A percentile compares a stretch with the other conserved stretches of the same genome.
phyloP scores from a whole-genome alignment of 257 asterid species.

The Solanum chmielewskii region DNA sequence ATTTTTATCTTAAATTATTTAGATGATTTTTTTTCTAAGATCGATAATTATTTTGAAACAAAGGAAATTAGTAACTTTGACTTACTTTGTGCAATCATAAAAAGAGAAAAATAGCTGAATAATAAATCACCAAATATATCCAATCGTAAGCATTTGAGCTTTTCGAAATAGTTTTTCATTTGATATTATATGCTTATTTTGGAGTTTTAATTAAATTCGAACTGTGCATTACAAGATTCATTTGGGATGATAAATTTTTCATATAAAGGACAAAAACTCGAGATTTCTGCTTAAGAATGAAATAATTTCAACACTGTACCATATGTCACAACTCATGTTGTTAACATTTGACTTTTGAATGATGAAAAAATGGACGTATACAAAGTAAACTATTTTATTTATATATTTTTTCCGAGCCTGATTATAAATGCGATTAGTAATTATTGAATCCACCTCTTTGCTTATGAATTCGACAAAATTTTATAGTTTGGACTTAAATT shows the following conservation, averaged over 20 bases:
- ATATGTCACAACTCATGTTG: too few relatives aligned
- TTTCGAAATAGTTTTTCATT: background rate
- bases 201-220: too few relatives aligned
- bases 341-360: background rate
- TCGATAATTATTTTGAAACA: background rate
- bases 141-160: background rate
- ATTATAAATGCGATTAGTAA: background rate
- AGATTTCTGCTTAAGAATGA: too few relatives aligned
- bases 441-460: background rate
- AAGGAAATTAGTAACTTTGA: background rate
- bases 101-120: background rate
- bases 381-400: background rate
- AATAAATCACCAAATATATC: background rate
- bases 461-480: background rate
- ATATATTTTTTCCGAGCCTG: too few relatives aligned
- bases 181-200: background rate
- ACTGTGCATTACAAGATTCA: too few relatives aligned
- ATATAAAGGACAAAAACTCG: background rate
- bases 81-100: background rate
- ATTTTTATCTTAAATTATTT: background rate
- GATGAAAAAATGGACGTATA: background rate
- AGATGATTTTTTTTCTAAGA: too few relatives aligned
- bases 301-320: too few relatives aligned
- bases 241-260: too few relatives aligned
- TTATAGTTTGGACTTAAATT: background rate